phyloP scores from a whole-genome alignment of 805 yeast genomes.

The Zygosaccharomyces kombuchaensis region DNA sequence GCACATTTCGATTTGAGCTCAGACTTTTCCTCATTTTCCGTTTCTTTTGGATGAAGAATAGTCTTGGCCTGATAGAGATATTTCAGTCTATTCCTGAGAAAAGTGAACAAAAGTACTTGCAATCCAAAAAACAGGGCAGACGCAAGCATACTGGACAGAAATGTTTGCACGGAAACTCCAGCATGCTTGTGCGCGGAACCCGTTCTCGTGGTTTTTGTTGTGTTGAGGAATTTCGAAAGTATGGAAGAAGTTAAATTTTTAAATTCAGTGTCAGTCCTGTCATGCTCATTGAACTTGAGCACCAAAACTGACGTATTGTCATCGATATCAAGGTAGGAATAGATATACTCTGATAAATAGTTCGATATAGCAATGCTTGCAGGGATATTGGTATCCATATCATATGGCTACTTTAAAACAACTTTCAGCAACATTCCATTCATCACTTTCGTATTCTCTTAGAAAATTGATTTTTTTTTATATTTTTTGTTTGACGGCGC shows the following conservation, averaged over 20 bases:
- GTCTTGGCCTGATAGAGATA: constrained; percentile 44
- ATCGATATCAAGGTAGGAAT: constrained; percentile 18
- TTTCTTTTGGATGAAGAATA: neutral
- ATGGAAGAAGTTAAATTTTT: constrained; percentile 16
- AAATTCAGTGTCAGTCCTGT: constrained; percentile 10
- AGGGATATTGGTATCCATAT: constrained; percentile 2
- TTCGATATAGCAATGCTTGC: constrained; percentile 1
- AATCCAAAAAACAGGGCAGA: constrained; percentile 50
- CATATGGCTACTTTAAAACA: neutral
- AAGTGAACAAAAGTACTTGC: constrained; percentile 45
- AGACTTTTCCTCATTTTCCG: neutral
- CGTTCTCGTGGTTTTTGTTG: constrained; percentile 48
- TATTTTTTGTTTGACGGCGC: neutral
- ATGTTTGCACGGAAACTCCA: constrained; percentile 54
- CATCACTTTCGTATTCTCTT: neutral
- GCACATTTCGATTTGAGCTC: neutral
- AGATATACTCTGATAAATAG: constrained; percentile 13
- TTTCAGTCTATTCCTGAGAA: constrained; percentile 36
- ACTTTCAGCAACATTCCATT: no score
- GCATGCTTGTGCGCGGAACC: constrained; percentile 55
- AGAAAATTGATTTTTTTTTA: neutral
- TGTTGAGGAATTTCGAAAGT: constrained; percentile 39
- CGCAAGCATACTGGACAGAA: constrained; percentile 51
- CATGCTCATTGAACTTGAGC: constrained; percentile 11
- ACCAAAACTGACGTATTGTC: constrained; percentile 16